Evolutionary conservation across 768 basidiomycete species (phyloP), one percentile per base, ranked within the genome.

Genomic region (Boletus fagicola): DNA sequence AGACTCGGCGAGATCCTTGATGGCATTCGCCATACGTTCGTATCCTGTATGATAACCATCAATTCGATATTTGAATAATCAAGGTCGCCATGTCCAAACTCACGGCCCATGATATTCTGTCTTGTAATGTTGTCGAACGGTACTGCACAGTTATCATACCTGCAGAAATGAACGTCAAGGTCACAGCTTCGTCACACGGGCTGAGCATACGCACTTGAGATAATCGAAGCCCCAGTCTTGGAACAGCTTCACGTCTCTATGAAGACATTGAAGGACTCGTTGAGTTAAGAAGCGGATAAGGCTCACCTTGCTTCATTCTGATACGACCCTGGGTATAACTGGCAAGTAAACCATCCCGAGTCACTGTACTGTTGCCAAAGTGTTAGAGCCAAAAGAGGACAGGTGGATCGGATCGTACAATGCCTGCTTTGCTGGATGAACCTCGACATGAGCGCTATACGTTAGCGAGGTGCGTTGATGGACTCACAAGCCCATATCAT

Each of bases 321-420:
- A 70, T 77, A 87, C 6, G 85, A 86, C 20, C 85, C 86, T 22
- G 86, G 86, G 65, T 85, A 87, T 12, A 79, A 56, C 45, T 79
- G 77, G 62, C 86, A 87, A 26, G 86, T 87, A 63, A 79, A 84
- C 85, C 85, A 87, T 20, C 86, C 86, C 0, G 86, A 78, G 61
- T 86, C 84, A 57, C 85, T 82, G 59, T 87, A 87, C 85, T 85
- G 46, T 35, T 30, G n/a, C 43, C 3, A 39, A 15, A 26, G 44
- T 20, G 49, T 63, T 31, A 65, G 40, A 13, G 18, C 33, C 15
- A 22, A 56, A 57, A 28, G 35, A 49, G 24, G 28, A 51, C n/a
- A 49, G 15, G 24, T 9, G 39, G n/a, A 38, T 48, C 28, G 15
- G 18, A 12, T 64, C 81, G 60, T 62, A 86, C 85, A 51, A 87